Evolutionary conservation across 129 eudicot genomes (phyloP), one percentile per base, ranked within the genome.

Genomic region (Deinandra increscens): DNA sequence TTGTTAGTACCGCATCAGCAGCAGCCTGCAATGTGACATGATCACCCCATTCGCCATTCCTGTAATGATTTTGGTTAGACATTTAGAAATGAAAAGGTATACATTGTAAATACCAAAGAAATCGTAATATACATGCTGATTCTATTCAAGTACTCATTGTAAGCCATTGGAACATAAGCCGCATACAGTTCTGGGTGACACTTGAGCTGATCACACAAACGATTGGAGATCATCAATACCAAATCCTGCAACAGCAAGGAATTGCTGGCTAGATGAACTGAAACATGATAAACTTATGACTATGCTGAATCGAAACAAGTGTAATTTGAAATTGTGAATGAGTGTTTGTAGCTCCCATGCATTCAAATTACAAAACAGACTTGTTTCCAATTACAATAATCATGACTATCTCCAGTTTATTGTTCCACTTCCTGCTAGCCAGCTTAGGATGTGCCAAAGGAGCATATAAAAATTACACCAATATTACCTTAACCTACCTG

Each of bases 21-120:
- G 95, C 95, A 60, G 97, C 97, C 67, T 86, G 97, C 81, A 89
- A 74, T 19, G 96, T 89, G 61, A 84, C 83, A 81, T 86, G 90
- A 80, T 86, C 96, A 1, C 96, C 96, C 96, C 94, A 89, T 78
- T 84, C 97, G 68, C 97, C 91, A 60, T 31, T 64, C 83, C 97
- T 90, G 66, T 48, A 75, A 79, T 36, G 18, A 43, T 68, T 74
- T 60, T 46, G 20, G 39, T 77, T 73, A 8, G 41, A 75, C 19
- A 37, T 38, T 38, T 61, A 61, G 10, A 38, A 69, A 49, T 13
- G 56, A 41, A 39, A 60, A 61, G 11, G 7, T 23, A 23, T 33
- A 33, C 3, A n/a, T 3, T 10, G 38, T 20, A 15, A 10, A 34
- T 11, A 7, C 10, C 45, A 26, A 59, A 49, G 13, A 62, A 10